phyloP scores from a whole-genome alignment of 23 red algal species.

The Chondrus crispus region DNA sequence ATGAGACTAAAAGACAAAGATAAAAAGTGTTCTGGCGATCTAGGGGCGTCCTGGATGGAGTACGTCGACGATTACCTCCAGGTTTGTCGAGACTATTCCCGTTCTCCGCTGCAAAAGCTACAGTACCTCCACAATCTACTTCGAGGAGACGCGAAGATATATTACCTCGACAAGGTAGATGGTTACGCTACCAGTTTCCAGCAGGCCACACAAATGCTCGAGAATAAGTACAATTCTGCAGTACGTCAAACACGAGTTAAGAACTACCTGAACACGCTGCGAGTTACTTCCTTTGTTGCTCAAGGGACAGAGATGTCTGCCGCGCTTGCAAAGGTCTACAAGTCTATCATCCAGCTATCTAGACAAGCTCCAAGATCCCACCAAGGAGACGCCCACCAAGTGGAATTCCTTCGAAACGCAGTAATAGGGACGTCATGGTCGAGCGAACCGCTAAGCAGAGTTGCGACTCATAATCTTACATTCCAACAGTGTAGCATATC shows the following conservation, averaged over 20 bases:
- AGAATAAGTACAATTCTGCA: conserved; percentile 14
- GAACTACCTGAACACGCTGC: conserved; percentile 8
- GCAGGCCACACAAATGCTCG: background rate
- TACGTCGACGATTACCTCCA: background rate
- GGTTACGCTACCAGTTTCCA: background rate
- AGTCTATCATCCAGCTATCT: background rate
- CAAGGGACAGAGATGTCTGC: background rate
- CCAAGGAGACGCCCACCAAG: background rate
- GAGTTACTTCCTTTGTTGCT: background rate
- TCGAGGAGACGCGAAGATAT: background rate
- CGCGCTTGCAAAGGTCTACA: background rate
- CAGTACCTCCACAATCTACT: conserved; percentile 3
- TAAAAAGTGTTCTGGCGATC: no score
- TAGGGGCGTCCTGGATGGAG: background rate
- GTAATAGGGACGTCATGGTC: no score
- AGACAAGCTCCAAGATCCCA: background rate
- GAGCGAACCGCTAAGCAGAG: no score
- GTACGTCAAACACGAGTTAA: background rate
- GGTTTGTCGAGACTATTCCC: background rate
- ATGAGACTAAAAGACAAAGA: no score
- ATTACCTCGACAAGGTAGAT: background rate
- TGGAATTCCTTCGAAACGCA: background rate
- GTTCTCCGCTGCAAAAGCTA: background rate
- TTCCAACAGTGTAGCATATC: no score
- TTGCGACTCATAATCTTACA: no score